A percentile compares a stretch with the other conserved stretches of the same genome.
phyloP scores from a whole-genome alignment of 1,284 basidiomycete species.

The Lentinus polychrous region DNA sequence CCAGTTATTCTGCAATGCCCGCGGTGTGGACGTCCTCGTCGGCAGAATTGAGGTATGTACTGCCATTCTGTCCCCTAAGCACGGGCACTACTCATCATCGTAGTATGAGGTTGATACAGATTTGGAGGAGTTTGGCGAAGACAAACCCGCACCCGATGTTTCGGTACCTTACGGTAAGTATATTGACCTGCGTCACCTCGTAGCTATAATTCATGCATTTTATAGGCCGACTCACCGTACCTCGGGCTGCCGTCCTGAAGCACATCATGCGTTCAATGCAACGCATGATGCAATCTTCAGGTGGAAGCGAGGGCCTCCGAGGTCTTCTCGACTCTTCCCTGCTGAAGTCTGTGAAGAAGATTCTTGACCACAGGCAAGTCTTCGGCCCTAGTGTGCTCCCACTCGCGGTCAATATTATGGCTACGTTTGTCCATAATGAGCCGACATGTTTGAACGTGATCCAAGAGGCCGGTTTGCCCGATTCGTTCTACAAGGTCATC shows the following conservation, averaged over 20 bases:
- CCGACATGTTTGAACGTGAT: conserved; percentile 91
- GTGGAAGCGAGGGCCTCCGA: conserved; percentile 90
- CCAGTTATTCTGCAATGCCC: conserved; percentile 78
- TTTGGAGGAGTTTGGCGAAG: conserved; percentile 47
- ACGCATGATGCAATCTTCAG: conserved; percentile 94
- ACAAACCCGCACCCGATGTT: conserved; percentile 40
- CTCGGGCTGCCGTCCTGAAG: conserved; percentile 74
- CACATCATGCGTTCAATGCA: conserved; percentile 91
- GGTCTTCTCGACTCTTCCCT: conserved; percentile 92
- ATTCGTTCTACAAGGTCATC: conserved; percentile 82
- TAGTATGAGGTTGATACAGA: conserved; percentile 71
- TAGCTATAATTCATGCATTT: background rate
- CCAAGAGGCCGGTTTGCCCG: conserved; percentile 89
- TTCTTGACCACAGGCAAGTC: conserved; percentile 75
- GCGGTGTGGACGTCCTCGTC: conserved; percentile 84
- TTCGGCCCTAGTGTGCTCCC: conserved; percentile 89
- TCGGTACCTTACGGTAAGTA: conserved; percentile 50
- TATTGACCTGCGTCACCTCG: background rate
- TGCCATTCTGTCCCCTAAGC: conserved; percentile 3
- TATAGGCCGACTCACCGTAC: conserved; percentile 57
- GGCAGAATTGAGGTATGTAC: conserved; percentile 72
- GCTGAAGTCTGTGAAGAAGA: conserved; percentile 80
- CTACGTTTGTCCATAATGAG: conserved; percentile 98
- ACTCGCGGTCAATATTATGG: conserved; percentile 93
- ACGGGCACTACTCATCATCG: background rate